Evolutionary conservation across 2,329 filamentous ascomycete species (phyloP).

Genomic region (Phialocephala sp.): DNA sequence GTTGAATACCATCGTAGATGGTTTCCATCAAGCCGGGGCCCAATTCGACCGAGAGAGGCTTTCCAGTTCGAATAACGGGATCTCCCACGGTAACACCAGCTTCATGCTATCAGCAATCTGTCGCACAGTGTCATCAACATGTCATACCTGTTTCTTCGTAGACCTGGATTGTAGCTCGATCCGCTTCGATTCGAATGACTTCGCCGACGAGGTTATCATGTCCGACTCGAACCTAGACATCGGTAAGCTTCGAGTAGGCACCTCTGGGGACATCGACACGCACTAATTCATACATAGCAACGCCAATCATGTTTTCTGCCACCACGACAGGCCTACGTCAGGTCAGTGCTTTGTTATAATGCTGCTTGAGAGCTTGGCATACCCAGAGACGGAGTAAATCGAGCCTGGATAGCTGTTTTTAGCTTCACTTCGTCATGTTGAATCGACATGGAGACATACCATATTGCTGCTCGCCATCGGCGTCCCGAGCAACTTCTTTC

Average conservation of each 20-base stretch:
- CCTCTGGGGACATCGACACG: constrained; percentile 13
- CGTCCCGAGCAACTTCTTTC: constrained; percentile 49
- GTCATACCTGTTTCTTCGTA: constrained; percentile 94
- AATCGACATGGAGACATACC: constrained; percentile 48
- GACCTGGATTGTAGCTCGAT: constrained; percentile 97
- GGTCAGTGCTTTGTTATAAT: constrained; percentile 30
- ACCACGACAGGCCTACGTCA: constrained; percentile 83
- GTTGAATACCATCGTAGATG: constrained; percentile 99
- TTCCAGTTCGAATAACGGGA: constrained; percentile 87
- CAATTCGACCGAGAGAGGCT: constrained; percentile 96
- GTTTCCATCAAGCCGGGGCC: constrained; percentile 97
- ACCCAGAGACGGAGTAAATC: constrained; percentile 75
- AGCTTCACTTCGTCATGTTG: constrained; percentile 30
- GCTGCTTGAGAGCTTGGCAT: constrained; percentile 38
- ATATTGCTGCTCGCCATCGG: constrained; percentile 58
- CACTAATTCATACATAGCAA: constrained; percentile 98
- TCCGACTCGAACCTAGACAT: constrained; percentile 80
- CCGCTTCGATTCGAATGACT: constrained; percentile 95
- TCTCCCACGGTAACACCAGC: constrained; percentile 96
- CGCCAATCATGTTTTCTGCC: constrained; percentile 97
- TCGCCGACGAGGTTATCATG: constrained; percentile 92
- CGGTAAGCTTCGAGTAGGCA: constrained; percentile 51
- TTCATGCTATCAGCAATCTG: constrained; percentile 47
- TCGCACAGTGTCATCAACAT: constrained; percentile 2
- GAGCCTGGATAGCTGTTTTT: constrained; percentile 50